Evolutionary conservation across 2,329 filamentous ascomycete species (phyloP).

Genomic region (Stagonosporopsis vannaccii): DNA sequence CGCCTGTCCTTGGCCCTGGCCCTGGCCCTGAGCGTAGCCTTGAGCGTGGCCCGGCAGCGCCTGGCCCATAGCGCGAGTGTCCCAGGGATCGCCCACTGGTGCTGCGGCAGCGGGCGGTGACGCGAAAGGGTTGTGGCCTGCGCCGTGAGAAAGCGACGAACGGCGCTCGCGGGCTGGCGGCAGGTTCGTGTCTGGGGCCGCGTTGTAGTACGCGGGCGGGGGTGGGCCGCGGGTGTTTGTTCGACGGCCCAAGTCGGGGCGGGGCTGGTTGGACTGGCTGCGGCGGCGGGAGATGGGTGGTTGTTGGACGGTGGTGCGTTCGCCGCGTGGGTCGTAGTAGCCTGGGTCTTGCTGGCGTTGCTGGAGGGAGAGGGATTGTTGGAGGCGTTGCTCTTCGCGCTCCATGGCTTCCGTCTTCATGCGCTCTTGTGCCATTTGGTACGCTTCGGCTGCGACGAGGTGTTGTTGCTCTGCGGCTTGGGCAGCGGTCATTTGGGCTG

Average conservation of each 20-base stretch:
- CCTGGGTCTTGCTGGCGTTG: constrained; percentile 31
- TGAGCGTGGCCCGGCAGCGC: constrained; percentile 27
- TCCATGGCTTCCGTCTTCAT: constrained; percentile 33
- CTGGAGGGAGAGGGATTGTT: constrained; percentile 10
- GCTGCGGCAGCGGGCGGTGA: neutral
- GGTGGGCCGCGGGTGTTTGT: constrained; percentile 1
- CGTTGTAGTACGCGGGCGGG: neutral
- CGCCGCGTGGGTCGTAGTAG: constrained; percentile 37
- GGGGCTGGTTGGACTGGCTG: neutral
- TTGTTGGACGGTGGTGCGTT: constrained; percentile 11
- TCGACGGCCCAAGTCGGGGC: neutral
- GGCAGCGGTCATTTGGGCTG: constrained; percentile 14
- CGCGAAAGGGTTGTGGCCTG: constrained; percentile 27
- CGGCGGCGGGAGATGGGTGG: neutral
- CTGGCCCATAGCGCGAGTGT: constrained; percentile 27
- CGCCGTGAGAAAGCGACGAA: neutral
- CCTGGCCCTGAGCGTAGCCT: too few relatives aligned
- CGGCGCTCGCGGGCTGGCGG: constrained; percentile 5
- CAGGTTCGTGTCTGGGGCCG: neutral
- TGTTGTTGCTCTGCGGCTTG: constrained; percentile 25
- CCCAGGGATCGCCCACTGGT: constrained; percentile 31
- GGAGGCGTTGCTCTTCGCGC: constrained; percentile 27
- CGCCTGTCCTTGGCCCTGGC: too few relatives aligned
- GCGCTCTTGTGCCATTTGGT: constrained; percentile 34
- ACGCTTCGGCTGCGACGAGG: constrained; percentile 30